Evolutionary conservation across 495 filamentous ascomycete genomes (phyloP), one percentile per base, ranked within the genome.

Genomic region (Niebla homalea): DNA sequence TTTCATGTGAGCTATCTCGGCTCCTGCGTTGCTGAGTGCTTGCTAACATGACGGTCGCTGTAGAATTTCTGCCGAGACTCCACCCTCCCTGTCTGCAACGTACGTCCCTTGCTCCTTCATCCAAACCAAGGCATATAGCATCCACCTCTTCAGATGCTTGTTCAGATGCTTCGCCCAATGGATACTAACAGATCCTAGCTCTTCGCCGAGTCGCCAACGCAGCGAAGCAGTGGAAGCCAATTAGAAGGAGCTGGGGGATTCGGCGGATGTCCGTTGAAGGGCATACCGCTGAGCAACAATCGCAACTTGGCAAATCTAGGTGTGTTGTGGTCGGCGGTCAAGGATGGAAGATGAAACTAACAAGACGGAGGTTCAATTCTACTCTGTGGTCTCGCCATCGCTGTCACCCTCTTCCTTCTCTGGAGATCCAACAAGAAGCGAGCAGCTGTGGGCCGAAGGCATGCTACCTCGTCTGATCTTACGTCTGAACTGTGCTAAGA

Each of bases 61-160:
- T 59, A 94, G 85, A 71, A 92, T 69, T 95, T 99, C 65, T 99
- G 92, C 80, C 84, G 85, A 60, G 87, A 95, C 71, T 89, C 89
- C 55, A 96, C 90, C 54, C 74, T 99, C 61, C 92, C 92, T 55
- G 79, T 94, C 56, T 96, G 89, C 78, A 95, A 95, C 77, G 90
- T 97, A 78, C 54, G 90, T 81, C 49, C 21, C 54, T 53, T 22
- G 36, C 7, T 20, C 23, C 12, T 47, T 22, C 8, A 11, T 0
- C 10, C 29, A 12, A 32, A 12, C 29, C 5, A 2, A 10, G 29
- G 29, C 10, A 32, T 11, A 32, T 29, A 32, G 7, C 5, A 32
- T 32, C 29, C 14, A 10, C 5, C 29, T 8, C 5, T 32, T 32
- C 29, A 11, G 29, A 32, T 32, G 29, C 29, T 32, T 8, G 5